Evolutionary conservation across 1,284 basidiomycete genomes (phyloP), one percentile per base, ranked within the genome.

Genomic region (Sparassis latifolia): DNA sequence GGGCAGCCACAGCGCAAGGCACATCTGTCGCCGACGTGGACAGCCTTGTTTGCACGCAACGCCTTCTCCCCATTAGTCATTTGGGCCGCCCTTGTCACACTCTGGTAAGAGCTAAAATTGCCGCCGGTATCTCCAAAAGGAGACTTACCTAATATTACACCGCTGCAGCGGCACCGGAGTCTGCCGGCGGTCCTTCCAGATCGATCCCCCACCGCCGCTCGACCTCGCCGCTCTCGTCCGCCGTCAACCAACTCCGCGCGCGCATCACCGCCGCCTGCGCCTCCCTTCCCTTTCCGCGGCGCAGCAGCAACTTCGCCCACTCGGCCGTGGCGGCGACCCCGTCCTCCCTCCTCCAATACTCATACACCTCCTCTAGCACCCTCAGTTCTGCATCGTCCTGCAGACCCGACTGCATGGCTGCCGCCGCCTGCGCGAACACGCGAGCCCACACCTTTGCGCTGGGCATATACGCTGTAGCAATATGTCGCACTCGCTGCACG

Each of bases 231-330:
- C 56, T 48, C 45, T 44, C 61, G 49, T 27, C 48, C 45, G 42
- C 57, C 50, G 45, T 57, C 47, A 44, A 53, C 55, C 52, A 42
- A 42, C 45, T 58, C 52, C 52, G 49, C 57, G 48, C 66, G 52
- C 52, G 55, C 59, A 48, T 55, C 52, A 60, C 60, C 51, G 50
- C 54, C 44, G 51, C 57, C 54, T 52, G 51, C 56, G 53, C 62
- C 55, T 57, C 67, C 54, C 50, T 49, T 29, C 49, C 72, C 70
- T 66, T 60, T 46, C 71, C 74, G 44, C 65, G 65, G 47, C 55
- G 57, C 61, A 74, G 55, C 44, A 78, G 55, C 76, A 76, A 80
- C 51, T 60, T 57, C 35, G 70, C 76, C 76, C 75, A 80, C 55
- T 61, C 67, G 48, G 68, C 56, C 49, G 68, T 66, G 48, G 78